Percentiles rank a stretch among this genome's conserved stretches.
Conservation (phyloP, 495 filamentous ascomycete species). For the Aspergillus cristatus region DNA sequence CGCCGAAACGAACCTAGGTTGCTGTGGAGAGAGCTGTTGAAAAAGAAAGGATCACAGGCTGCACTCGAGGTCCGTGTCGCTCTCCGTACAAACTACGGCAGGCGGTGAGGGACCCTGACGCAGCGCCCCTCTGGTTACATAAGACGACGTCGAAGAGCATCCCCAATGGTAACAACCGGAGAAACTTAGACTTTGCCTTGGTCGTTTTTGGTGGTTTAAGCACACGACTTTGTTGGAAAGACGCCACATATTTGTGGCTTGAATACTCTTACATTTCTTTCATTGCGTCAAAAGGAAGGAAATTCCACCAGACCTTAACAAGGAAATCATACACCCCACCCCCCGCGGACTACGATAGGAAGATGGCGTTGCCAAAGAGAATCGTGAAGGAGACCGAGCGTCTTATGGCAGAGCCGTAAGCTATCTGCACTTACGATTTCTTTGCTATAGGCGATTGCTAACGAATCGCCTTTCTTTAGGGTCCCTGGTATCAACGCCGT, state of each 20-base stretch:
- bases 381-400: conserved; percentile 99
- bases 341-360: conserved; percentile 9
- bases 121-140: conserved; percentile 29
- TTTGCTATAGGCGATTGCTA: conserved; percentile 1
- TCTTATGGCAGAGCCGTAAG: conserved; percentile 92
- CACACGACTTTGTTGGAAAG: too few relatives aligned
- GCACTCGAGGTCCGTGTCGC: background rate
- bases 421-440: background rate
- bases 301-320: too few relatives aligned
- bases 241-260: too few relatives aligned
- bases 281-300: too few relatives aligned
- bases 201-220: too few relatives aligned
- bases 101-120: conserved; percentile 12
- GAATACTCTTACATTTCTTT: too few relatives aligned
- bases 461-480: conserved; percentile 32
- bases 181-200: too few relatives aligned
- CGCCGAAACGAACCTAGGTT: background rate
- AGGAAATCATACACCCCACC: too few relatives aligned
- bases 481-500: conserved; percentile 94
- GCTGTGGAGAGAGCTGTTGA: background rate
- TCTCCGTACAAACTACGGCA: conserved; percentile 11
- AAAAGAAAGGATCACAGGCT: background rate
- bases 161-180: too few relatives aligned
- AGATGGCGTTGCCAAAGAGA: conserved; percentile 80
- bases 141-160: conserved; percentile 14